Evolutionary conservation across 1,284 basidiomycete genomes (phyloP).

Genomic region (Fomitopsis pinicola): DNA sequence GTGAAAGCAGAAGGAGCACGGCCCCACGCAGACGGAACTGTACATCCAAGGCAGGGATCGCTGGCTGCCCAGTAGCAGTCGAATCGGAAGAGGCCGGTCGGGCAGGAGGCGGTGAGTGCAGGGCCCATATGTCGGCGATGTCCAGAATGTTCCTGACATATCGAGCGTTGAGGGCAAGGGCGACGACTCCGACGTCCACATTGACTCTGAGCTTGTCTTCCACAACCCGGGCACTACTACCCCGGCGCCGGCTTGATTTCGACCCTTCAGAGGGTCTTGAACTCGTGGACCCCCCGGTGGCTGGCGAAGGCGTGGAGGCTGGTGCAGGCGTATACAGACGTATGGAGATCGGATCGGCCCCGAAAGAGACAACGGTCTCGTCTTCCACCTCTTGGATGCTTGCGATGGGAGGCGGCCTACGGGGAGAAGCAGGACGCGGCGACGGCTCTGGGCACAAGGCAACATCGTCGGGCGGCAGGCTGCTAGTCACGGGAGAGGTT

Average conservation of each 20-base stretch:
- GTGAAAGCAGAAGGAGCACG: slow-evolving; percentile 44
- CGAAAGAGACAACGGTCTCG: slow-evolving; percentile 53
- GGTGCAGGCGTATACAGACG: slow-evolving; percentile 44
- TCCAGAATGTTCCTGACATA: slow-evolving; percentile 48
- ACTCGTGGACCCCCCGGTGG: neutral
- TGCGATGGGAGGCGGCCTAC: slow-evolving; percentile 2
- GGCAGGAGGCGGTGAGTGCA: slow-evolving; percentile 21
- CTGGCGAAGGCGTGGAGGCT: neutral
- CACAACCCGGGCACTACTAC: neutral
- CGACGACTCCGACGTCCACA: slow-evolving; percentile 45
- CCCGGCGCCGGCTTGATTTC: neutral
- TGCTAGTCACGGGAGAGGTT: slow-evolving; percentile 19
- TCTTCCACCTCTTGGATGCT: slow-evolving; percentile 26
- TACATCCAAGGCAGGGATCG: slow-evolving; percentile 31
- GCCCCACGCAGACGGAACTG: slow-evolving; percentile 42
- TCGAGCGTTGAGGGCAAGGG: slow-evolving; percentile 46
- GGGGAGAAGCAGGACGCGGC: slow-evolving; percentile 1
- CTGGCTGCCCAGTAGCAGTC: slow-evolving; percentile 12
- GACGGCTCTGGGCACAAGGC: neutral
- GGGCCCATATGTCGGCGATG: slow-evolving; percentile 34
- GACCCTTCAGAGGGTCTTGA: neutral
- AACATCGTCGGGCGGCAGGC: neutral
- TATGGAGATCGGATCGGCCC: slow-evolving; percentile 51
- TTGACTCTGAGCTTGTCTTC: slow-evolving; percentile 17
- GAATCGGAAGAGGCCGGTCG: neutral